A percentile compares a stretch with the other conserved stretches of the same genome.
Conservation (phyloP, 257 asterid species). For the Leptodermis oblonga region DNA sequence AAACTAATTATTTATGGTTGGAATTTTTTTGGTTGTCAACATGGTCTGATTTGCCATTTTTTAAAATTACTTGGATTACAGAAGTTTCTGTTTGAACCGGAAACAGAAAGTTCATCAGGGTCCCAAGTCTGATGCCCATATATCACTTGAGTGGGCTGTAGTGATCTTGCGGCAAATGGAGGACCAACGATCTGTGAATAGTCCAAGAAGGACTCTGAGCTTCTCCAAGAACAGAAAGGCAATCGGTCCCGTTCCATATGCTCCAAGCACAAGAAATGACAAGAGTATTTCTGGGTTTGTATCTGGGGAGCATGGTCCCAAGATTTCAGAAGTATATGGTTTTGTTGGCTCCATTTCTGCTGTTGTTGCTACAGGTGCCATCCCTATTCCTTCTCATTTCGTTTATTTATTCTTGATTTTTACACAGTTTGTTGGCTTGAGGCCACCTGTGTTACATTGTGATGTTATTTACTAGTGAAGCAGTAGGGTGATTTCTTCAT, state of each 20-base stretch:
- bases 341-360: conserved; percentile 91
- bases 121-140: background rate
- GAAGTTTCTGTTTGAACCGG: conserved; percentile 18
- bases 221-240: conserved; percentile 67
- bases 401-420: background rate
- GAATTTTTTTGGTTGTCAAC: no score
- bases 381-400: background rate
- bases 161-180: conserved; percentile 33
- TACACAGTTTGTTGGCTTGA: background rate
- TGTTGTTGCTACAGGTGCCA: conserved; percentile 68
- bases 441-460: background rate
- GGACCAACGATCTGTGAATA: conserved; percentile 47
- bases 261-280: conserved; percentile 22
- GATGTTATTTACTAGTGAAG: no score
- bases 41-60: no score
- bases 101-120: no score
- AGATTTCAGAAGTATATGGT: conserved; percentile 86
- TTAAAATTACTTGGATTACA: no score
- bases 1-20: no score
- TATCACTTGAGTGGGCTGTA: background rate
- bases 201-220: conserved; percentile 46
- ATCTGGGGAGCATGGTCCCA: conserved; percentile 57
- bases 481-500: background rate
- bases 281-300: conserved; percentile 41
- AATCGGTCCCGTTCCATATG: conserved; percentile 33